These are phyloP conservation scores for Plasmodium coatneyi DNA, from an alignment of 169 alveolate species.

Conservation along the genomic window DNA sequence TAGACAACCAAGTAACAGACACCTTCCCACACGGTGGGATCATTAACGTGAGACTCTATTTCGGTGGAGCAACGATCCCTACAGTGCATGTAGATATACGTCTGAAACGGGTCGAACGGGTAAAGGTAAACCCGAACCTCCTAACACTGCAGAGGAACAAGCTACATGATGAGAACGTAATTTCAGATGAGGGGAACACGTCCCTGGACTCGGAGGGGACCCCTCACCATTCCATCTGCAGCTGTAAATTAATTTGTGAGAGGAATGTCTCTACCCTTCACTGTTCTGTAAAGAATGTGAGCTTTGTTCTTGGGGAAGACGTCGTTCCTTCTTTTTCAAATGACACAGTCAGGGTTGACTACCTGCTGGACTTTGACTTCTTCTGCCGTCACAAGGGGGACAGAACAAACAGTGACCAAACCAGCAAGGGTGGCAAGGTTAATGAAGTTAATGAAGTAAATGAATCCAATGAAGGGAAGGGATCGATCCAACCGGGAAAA, in stretches of 20 bases:
- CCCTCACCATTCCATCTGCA: neutral
- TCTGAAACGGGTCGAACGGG: conserved; percentile 16
- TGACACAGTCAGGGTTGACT: conserved; percentile 5
- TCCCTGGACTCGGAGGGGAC: neutral
- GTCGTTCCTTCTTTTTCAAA: conserved; percentile 11
- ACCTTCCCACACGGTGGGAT: conserved; percentile 2
- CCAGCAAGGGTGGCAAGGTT: neutral
- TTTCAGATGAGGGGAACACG: neutral
- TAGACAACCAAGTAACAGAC: conserved; percentile 2
- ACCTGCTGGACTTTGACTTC: conserved; percentile 25
- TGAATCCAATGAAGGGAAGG: neutral
- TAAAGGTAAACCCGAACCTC: neutral
- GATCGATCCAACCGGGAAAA: too few relatives aligned
- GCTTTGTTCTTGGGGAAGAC: conserved; percentile 5
- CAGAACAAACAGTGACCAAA: neutral
- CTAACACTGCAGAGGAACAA: neutral
- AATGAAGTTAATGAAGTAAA: neutral
- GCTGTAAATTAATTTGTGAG: neutral
- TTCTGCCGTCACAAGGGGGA: neutral
- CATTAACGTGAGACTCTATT: conserved; percentile 13
- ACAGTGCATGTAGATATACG: conserved; percentile 13
- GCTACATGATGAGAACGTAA: conserved; percentile 10
- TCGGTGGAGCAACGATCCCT: neutral
- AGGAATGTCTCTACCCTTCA: conserved; percentile 1
- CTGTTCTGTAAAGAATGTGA: conserved; percentile 24